Evolutionary conservation across 345 rosid genomes (phyloP).

Genomic region (Nasturtium officinale): DNA sequence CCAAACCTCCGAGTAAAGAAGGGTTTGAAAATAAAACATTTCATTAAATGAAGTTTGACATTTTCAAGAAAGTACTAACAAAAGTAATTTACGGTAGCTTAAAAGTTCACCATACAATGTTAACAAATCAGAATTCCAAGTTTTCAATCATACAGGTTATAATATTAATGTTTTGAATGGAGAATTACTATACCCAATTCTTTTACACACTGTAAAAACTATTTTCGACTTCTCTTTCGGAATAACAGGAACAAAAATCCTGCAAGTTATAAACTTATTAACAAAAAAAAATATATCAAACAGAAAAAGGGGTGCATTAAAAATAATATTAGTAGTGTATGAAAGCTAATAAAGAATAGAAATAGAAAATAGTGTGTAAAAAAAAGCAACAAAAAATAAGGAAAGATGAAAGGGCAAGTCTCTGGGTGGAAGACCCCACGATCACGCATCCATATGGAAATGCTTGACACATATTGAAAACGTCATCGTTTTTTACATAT

Average conservation of each 20-base stretch:
- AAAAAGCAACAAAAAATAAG: not conserved
- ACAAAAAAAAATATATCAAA: not conserved
- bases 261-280: not conserved
- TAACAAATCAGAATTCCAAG: not conserved
- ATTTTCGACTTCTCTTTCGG: not conserved
- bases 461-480: conserved; percentile 35
- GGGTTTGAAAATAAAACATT: not conserved
- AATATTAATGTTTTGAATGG: not conserved
- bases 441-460: conserved; percentile 37
- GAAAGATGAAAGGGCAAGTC: conserved; percentile 41
- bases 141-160: not conserved
- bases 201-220: not conserved
- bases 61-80: not conserved
- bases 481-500: conserved; percentile 28
- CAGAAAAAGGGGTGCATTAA: not conserved
- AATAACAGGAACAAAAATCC: not conserved
- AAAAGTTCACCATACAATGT: not conserved
- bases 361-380: not conserved
- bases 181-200: too few species aligned
- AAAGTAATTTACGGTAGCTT: not conserved
- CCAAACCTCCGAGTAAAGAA: not conserved
- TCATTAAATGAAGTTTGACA: not conserved
- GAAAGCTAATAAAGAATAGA: conserved; percentile 1
- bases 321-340: not conserved
- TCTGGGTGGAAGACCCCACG: conserved; percentile 35